Evolutionary conservation across 768 basidiomycete species (phyloP), one percentile per base, ranked within the genome.

Genomic region (Tubosaeta sp.): DNA sequence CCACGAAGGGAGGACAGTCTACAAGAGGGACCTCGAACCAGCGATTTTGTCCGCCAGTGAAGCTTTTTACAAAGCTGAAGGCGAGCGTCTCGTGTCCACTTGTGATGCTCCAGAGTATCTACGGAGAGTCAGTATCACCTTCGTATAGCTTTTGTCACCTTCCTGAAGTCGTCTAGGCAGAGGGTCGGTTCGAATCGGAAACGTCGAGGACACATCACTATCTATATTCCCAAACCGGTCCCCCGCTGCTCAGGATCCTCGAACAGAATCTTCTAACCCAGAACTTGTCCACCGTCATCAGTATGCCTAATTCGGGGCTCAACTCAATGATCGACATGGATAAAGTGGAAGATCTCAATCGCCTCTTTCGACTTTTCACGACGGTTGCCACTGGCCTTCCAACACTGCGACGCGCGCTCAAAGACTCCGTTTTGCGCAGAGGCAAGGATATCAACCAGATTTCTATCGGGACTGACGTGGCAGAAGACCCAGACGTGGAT

Each of bases 51-150:
- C 73, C 41, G 85, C 90, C 59, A 96, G 89, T 60, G 76, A 82
- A 53, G 67, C 67, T 11, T 99, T 92, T 69, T 99, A 96, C 67
- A 73, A 75, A 55, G 69, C 71, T 3, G 94, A 98, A 65, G 90
- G 87, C 2, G 69, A 78, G 52, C 77, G 73, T 52, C 68, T 95
- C 35, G 69, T 94, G 42, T 78, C 85, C 51, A 78, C 77, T 3
- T 92, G 85, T 56, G 86, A 92, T 66, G 86, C 90, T 2, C 75
- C 88, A 9, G 86, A 87, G 52, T 99, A 91, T 68, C 73, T 99
- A 16, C 76, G 75, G 41, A 76, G 80, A 69, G 95, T 94, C 61
- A 61, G 84, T 76, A 11, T 25, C 29, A 19, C 22, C 11, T 11
- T 56, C 27, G 16, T 7, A 29, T 30, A 22, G n/a, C 13, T 21